phyloP scores from a whole-genome alignment of 768 basidiomycete genomes.

The Leccinum incarnatum region DNA sequence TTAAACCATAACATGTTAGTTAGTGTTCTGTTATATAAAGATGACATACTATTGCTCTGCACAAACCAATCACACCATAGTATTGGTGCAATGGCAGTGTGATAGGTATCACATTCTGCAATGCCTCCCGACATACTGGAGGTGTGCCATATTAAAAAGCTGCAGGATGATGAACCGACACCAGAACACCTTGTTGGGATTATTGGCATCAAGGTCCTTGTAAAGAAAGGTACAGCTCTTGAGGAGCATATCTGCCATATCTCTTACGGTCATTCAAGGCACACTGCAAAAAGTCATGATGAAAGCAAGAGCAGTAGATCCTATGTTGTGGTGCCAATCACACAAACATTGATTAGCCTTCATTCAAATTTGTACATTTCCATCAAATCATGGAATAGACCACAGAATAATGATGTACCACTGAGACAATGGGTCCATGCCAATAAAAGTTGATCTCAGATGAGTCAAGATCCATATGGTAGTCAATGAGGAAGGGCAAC shows the following conservation, averaged over 20 bases:
- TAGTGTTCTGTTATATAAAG: too few species aligned
- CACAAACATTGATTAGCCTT: slow-evolving; percentile 1
- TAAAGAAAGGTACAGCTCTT: background rate
- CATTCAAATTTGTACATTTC: background rate
- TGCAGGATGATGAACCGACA: background rate
- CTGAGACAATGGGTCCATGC: background rate
- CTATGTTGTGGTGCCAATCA: slow-evolving; percentile 6
- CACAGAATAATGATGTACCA: background rate
- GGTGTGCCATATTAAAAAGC: background rate
- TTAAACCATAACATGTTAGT: too few species aligned
- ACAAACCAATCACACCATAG: too few species aligned
- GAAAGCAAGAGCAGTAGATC: background rate
- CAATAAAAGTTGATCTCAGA: background rate
- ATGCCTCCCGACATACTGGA: background rate
- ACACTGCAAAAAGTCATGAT: slow-evolving; percentile 2
- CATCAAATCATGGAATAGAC: background rate
- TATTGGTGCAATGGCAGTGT: too few species aligned
- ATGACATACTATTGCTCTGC: too few species aligned
- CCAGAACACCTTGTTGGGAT: background rate
- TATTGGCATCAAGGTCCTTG: background rate
- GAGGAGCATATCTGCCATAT: slow-evolving; percentile 4
- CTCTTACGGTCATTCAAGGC: background rate
- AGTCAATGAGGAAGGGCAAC: background rate
- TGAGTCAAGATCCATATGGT: background rate
- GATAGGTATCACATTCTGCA: background rate